These are phyloP conservation scores for Fusarium drepaniforme DNA, from an alignment of 2,329 filamentous ascomycete species.

Conservation along the genomic window DNA sequence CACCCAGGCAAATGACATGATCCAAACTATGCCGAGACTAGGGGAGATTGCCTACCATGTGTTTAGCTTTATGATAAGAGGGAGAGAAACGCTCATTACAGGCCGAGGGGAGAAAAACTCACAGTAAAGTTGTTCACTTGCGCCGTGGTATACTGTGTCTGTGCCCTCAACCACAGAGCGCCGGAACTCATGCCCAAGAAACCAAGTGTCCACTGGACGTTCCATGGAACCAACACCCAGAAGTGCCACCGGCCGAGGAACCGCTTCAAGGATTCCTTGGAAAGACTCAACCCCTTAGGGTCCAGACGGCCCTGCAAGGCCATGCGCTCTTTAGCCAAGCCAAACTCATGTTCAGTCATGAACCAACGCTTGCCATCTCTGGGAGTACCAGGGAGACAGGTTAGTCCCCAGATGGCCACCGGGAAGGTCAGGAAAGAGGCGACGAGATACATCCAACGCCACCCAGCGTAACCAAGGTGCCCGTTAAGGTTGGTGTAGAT, in stretches of 20 bases:
- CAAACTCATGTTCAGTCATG: constrained; percentile 58
- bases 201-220: constrained; percentile 1
- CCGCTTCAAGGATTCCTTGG: background rate
- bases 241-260: constrained; percentile 10
- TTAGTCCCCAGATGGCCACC: constrained; percentile 61
- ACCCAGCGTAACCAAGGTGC: constrained; percentile 58
- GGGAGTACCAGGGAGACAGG: constrained; percentile 60
- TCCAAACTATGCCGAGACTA: constrained; percentile 1
- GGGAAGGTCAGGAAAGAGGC: constrained; percentile 66
- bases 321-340: constrained; percentile 49
- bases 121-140: constrained; percentile 12
- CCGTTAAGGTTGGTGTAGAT: constrained; percentile 55
- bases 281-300: background rate
- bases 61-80: background rate
- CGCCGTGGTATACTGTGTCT: background rate
- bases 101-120: background rate
- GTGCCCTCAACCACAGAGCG: constrained; percentile 7
- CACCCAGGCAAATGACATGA: background rate
- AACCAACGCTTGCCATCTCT: constrained; percentile 59
- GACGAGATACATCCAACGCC: constrained; percentile 69
- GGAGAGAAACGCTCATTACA: background rate
- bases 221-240: constrained; percentile 9
- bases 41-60: background rate
- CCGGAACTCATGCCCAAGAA: background rate
- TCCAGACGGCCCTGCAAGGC: background rate